phyloP scores from a whole-genome alignment of 441 rosid species.

The Monsonia emarginata region DNA sequence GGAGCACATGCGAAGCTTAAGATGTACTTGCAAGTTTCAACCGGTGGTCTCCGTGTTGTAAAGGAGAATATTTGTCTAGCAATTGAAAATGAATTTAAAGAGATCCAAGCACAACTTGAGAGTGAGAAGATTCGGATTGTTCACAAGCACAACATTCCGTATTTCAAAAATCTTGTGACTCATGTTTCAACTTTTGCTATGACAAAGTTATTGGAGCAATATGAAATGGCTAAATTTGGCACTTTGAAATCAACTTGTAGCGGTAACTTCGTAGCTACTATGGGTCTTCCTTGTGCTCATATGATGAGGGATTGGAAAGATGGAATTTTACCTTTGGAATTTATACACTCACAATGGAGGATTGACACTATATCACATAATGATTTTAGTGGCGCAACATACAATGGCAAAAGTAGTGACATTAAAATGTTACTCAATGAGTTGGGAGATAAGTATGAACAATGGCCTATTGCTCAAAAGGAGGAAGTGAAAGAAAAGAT shows the following conservation, averaged over 20 bases:
- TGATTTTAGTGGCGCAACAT: neutral
- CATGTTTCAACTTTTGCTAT: neutral
- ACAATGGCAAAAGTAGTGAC: neutral
- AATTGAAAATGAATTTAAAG: constrained; percentile 6
- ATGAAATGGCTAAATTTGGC: neutral
- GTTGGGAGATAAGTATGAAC: neutral
- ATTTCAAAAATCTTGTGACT: constrained; percentile 1
- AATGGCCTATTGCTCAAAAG: neutral
- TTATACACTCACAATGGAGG: neutral
- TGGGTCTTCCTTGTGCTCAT: constrained; percentile 4
- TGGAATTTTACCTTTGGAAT: neutral
- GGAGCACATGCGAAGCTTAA: constrained; percentile 4
- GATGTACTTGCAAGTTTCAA: constrained; percentile 6
- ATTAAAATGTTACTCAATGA: neutral
- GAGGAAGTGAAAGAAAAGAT: neutral
- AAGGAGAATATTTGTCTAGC: neutral
- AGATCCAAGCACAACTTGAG: neutral
- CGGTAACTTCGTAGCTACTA: neutral
- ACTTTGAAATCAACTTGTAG: neutral
- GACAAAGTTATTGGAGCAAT: neutral
- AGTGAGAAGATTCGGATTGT: neutral
- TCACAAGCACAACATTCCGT: neutral
- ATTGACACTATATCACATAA: neutral
- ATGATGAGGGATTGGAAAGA: neutral
- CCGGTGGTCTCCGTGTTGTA: neutral